Evolutionary conservation across 1,284 basidiomycete genomes (phyloP).

Genomic region (Cutaneotrichosporon mucoides): DNA sequence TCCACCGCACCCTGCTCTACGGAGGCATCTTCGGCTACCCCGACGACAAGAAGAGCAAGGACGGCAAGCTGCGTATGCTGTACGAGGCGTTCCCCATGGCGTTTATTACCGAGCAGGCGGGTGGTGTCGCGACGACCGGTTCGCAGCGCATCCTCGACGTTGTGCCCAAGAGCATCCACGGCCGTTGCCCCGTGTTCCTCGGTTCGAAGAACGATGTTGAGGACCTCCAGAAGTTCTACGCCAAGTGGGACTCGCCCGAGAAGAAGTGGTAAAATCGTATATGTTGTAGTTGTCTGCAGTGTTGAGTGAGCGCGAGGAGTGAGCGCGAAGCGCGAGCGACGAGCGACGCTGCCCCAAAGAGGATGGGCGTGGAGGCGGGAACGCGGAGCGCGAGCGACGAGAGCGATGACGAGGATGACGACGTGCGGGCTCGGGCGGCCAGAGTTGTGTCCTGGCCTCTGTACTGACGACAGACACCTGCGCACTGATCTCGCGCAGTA

Average conservation of each 20-base stretch:
- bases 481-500: no score
- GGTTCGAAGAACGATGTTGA: constrained; percentile 91
- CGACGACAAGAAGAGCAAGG: constrained; percentile 95
- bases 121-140: constrained; percentile 93
- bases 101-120: constrained; percentile 90
- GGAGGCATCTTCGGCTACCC: constrained; percentile 99
- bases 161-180: constrained; percentile 81
- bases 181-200: constrained; percentile 89
- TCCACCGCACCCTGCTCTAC: constrained; percentile 89
- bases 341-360: no score
- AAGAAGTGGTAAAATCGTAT: constrained; percentile 34
- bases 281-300: constrained; percentile 4
- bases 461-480: no score
- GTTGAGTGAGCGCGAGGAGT: neutral
- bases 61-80: constrained; percentile 82
- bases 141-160: constrained; percentile 89
- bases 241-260: constrained; percentile 41
- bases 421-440: no score
- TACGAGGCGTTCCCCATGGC: constrained; percentile 99
- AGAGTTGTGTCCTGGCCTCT: no score
- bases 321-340: no score
- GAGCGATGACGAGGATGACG: no score
- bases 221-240: constrained; percentile 81
- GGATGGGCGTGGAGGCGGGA: no score
- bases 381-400: no score